A percentile compares a stretch with the other conserved stretches of the same genome.
These are phyloP conservation scores for Zymoseptoria brevis DNA, from an alignment of 2,329 filamentous ascomycete species.

Conservation along the genomic window DNA sequence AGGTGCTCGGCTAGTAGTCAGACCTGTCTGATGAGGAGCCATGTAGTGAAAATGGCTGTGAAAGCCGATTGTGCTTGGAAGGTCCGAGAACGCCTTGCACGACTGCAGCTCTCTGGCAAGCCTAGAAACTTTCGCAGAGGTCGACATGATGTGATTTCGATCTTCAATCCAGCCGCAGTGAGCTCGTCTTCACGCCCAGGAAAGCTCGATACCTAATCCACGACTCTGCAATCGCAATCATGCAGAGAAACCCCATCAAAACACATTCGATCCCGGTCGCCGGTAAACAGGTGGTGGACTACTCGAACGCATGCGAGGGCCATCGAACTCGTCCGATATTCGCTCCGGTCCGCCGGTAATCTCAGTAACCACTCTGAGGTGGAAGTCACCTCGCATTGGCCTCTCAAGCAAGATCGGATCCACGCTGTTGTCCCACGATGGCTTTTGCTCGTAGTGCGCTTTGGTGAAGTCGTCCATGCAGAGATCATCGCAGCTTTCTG, in stretches of 20 bases:
- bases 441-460: background rate
- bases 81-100: too few species aligned
- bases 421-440: conserved; percentile 9
- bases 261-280: background rate
- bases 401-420: conserved; percentile 12
- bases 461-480: conserved; percentile 6
- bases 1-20: too few species aligned
- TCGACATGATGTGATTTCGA: too few species aligned
- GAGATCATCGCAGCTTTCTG: background rate
- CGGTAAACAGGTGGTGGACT: background rate
- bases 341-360: conserved; percentile 2
- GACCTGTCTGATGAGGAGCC: too few species aligned
- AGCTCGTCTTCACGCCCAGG: too few species aligned
- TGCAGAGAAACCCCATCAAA: background rate
- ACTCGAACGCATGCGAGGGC: background rate
- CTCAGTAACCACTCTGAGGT: conserved; percentile 6
- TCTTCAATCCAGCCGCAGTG: too few species aligned
- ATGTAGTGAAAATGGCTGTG: too few species aligned
- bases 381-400: background rate
- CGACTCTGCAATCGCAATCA: background rate
- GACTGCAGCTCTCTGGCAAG: too few species aligned
- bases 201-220: background rate
- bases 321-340: background rate
- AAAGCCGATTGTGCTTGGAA: too few species aligned
- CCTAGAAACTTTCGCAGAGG: too few species aligned